Evolutionary conservation across 495 filamentous ascomycete genomes (phyloP), one percentile per base, ranked within the genome.

Genomic region (Penicillium atrosanguineum): DNA sequence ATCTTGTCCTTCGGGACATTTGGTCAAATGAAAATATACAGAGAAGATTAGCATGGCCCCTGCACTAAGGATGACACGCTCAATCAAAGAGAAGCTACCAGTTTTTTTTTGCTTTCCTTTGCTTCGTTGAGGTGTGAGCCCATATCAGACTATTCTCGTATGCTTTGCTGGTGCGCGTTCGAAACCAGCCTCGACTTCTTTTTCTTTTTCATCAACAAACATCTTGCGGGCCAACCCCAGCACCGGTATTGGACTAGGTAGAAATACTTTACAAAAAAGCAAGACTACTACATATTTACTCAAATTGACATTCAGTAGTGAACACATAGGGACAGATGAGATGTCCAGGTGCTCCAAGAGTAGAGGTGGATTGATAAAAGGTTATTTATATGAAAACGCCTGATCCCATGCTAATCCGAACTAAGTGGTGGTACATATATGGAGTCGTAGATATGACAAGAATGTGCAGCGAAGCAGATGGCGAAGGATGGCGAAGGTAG

Each of bases 11-110:
- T 52, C 50, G 50, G 50, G 50, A 52, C 50, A 52, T 52, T 52
- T 52, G 50, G 50, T 52, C 50, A 87, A 87, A 85, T 86, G 80
- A 80, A 85, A 83, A 81, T 80, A 87, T 52, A 52, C 50, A 52
- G 50, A 52, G 50, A 52, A 91, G 87, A 94, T 91, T 95, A 96
- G 91, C 92, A 96, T 96, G 90, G 92, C 92, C 92, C 92, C 92
- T 97, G 92, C 91, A 95, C 91, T 95, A 96, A 96, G 91, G 91
- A 95, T 95, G 91, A 95, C 89, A 95, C 90, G 89, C 90, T 91
- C 83, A 88, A 91, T 89, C 88, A 92, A 91, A 92, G 89, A 91
- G 88, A 90, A 86, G 87, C 87, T 89, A 87, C 50, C 50, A 52
- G 50, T 52, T 52, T 52, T 52, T 52, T 52, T 52, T 52, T 52